Percentiles rank a stretch among this genome's conserved stretches.
Evolutionary conservation across 768 basidiomycete genomes (phyloP).

Genomic region (Suillus subaureus): DNA sequence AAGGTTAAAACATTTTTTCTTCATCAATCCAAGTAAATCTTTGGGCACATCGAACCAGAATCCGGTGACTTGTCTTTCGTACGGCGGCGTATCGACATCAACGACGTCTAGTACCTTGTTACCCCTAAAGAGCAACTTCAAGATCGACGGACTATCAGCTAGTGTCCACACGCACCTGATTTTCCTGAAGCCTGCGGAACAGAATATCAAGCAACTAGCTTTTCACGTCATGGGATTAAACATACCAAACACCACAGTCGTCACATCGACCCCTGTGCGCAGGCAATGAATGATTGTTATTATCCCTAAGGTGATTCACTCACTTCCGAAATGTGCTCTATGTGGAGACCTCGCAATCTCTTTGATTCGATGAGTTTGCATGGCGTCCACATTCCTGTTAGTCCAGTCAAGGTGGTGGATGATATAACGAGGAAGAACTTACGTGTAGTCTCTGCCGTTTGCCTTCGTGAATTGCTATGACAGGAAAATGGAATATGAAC

Average conservation of each 20-base stretch:
- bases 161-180: constrained; percentile 48
- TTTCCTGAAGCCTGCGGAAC: constrained; percentile 71
- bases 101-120: constrained; percentile 73
- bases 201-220: background rate
- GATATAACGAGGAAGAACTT: constrained; percentile 23
- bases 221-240: constrained; percentile 5
- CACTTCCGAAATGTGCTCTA: constrained; percentile 73
- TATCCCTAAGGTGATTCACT: constrained; percentile 27
- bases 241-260: constrained; percentile 75
- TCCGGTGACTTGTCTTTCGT: constrained; percentile 72
- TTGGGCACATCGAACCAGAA: constrained; percentile 79
- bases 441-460: constrained; percentile 71
- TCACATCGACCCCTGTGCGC: constrained; percentile 57
- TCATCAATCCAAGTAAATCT: constrained; percentile 52
- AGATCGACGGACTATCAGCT: constrained; percentile 3
- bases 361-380: constrained; percentile 73
- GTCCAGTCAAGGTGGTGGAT: background rate
- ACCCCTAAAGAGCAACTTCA: constrained; percentile 41
- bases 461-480: background rate
- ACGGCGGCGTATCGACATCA: constrained; percentile 76
- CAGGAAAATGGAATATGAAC: constrained; percentile 9
- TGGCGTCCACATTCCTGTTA: constrained; percentile 72
- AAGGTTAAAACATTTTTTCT: constrained; percentile 55
- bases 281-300: constrained; percentile 1
- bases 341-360: constrained; percentile 59